phyloP scores from a whole-genome alignment of 306 rosid species.

The Styphnolobium japonicum region DNA sequence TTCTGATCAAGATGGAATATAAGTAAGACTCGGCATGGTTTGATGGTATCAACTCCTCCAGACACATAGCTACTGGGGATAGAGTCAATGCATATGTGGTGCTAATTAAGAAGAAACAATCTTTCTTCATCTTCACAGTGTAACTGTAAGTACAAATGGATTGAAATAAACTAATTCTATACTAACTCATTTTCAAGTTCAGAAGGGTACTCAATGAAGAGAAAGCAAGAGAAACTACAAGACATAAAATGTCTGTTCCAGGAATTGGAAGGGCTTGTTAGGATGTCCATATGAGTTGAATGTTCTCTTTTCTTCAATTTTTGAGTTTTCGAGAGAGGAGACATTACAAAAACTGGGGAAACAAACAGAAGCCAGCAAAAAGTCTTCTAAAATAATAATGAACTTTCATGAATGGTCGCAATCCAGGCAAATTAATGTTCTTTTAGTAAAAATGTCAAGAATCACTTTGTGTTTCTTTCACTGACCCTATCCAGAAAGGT shows the following conservation, averaged over 20 bases:
- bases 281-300: neutral
- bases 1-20: constrained; percentile 64
- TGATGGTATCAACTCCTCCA: constrained; percentile 85
- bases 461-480: neutral
- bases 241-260: neutral
- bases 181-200: neutral
- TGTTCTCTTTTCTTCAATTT: neutral
- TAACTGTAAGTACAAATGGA: neutral
- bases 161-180: neutral
- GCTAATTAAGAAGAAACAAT: constrained; percentile 52
- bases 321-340: neutral
- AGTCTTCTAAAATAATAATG: neutral
- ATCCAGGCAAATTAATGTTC: neutral
- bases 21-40: constrained; percentile 45
- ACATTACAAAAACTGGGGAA: neutral
- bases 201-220: neutral
- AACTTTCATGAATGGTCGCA: neutral
- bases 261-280: neutral
- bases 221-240: neutral
- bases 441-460: neutral
- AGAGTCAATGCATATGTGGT: constrained; percentile 81
- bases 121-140: constrained; percentile 5
- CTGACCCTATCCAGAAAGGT: neutral
- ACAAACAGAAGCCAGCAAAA: neutral
- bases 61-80: constrained; percentile 84